phyloP scores from a whole-genome alignment of 768 basidiomycete species.

The Boletus sp. region DNA sequence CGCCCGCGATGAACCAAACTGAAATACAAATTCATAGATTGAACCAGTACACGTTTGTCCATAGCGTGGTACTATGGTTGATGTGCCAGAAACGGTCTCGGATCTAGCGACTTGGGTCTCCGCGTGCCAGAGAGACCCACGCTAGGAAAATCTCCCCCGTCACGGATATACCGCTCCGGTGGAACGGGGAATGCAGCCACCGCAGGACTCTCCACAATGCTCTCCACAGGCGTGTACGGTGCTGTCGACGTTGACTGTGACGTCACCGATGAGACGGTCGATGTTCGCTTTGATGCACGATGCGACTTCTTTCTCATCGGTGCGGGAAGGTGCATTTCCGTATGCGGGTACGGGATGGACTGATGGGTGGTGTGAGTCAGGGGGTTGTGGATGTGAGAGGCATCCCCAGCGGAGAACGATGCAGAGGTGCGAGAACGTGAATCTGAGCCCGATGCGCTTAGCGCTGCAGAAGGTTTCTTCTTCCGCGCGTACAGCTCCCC shows the following conservation, averaged over 20 bases:
- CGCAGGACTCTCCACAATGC: slow-evolving; percentile 29
- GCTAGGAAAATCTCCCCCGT: slow-evolving; percentile 37
- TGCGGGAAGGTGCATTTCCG: slow-evolving; percentile 27
- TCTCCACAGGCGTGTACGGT: slow-evolving; percentile 35
- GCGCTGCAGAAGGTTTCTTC: slow-evolving; percentile 27
- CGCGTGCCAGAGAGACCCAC: slow-evolving; percentile 34
- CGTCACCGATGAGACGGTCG: slow-evolving; percentile 39
- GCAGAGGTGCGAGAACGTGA: slow-evolving; percentile 62
- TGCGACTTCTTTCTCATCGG: slow-evolving; percentile 19
- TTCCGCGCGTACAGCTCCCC: slow-evolving; percentile 51
- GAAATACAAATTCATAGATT: not conserved
- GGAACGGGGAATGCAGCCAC: slow-evolving; percentile 27
- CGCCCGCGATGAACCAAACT: not conserved
- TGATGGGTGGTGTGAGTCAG: slow-evolving; percentile 26
- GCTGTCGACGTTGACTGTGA: slow-evolving; percentile 50
- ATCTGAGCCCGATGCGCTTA: slow-evolving; percentile 48
- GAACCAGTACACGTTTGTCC: not conserved
- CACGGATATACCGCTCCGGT: slow-evolving; percentile 33
- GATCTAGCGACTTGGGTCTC: slow-evolving; percentile 36
- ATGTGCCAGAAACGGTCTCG: slow-evolving; percentile 40
- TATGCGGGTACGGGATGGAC: slow-evolving; percentile 26
- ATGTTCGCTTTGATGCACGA: slow-evolving; percentile 29
- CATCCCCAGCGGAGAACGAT: slow-evolving; percentile 37
- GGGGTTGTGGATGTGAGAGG: slow-evolving; percentile 21
- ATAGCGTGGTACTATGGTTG: slow-evolving; percentile 2